Evolutionary conservation across 176 grass and related monocot genomes (phyloP), one percentile per base, ranked within the genome.

Genomic region (Pontederia crassipes): DNA sequence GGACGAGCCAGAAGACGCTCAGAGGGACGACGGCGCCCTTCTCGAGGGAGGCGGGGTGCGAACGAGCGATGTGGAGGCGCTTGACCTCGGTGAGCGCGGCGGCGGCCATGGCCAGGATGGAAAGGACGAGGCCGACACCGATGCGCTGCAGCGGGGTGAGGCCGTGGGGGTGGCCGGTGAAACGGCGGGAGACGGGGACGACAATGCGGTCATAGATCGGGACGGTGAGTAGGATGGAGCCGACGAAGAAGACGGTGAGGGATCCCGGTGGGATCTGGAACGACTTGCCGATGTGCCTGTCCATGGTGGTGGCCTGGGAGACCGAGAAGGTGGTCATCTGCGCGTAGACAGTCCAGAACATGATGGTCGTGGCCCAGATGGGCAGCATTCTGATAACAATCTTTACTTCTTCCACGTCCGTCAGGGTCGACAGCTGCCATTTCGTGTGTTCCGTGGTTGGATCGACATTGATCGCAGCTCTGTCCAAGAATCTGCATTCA

Each of bases 361-460:
- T 72, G 71, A 89, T 84, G 20, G 86, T 89, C 11, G 86, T 89
- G 8, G 71, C 86, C 86, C 81, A 89, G 24, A 77, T 89, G 3
- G 86, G 86, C 0, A 89, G 81, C 86, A 89, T 89, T 2, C 86
- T 81, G 62, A 85, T 58, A 53, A 89, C 81, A 56, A 81, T 82
- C 78, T 89, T 89, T 67, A 89, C 86, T 72, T 89, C 86, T 73
- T 89, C 86, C 62, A 89, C 86, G 54, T 89, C 86, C 58, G 86
- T 89, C 45, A 72, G 17, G 2, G 86, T 89, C 71, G 71, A 61
- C 24, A 79, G 16, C 4, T 28, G 45, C 86, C 86, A 85, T 54
- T 72, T 59, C 7, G 10, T 46, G 2, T 5, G 40, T 11, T 59
- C 18, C 12, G 8, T 46, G 10, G 12, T 9, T 45, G 46, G 9